Percentiles rank a stretch among this genome's conserved stretches.
These are phyloP conservation scores for Chalaropsis thielavioides DNA, from an alignment of 2,329 filamentous ascomycete genomes.

Conservation along the genomic window DNA sequence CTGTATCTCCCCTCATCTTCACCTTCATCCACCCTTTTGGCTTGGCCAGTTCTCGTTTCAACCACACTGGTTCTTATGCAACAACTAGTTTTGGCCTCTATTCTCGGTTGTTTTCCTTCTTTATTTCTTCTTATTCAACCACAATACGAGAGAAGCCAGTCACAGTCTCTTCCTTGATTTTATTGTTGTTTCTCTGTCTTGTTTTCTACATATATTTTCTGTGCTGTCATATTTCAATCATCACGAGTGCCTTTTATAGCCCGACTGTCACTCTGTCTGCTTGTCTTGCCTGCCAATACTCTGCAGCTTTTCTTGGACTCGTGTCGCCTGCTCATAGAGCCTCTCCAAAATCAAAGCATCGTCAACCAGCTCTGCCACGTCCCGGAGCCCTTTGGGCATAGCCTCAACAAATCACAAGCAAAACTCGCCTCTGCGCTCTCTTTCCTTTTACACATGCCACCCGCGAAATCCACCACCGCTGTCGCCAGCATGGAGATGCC, in stretches of 20 bases:
- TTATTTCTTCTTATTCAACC: conserved; percentile 1
- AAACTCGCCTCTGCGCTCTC: too few relatives aligned
- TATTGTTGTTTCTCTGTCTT: neutral
- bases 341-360: neutral
- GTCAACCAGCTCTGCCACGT: neutral
- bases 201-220: neutral
- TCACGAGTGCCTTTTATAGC: neutral
- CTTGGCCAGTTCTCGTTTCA: neutral
- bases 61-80: neutral
- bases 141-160: neutral
- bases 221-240: too few relatives aligned
- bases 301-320: too few relatives aligned
- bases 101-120: conserved; percentile 6
- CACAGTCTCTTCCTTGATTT: conserved; percentile 2
- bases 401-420: neutral
- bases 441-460: neutral
- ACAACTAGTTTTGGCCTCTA: neutral
- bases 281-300: too few relatives aligned
- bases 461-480: neutral
- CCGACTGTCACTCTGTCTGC: neutral
- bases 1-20: neutral
- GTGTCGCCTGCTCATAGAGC: too few relatives aligned
- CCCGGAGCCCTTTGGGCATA: neutral
- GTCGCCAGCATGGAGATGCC: conserved; percentile 11
- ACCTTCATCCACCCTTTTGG: neutral